A percentile compares a stretch with the other conserved stretches of the same genome.
Evolutionary conservation across 345 rosid genomes (phyloP).

Genomic region (Bruguiera gymnorhiza): DNA sequence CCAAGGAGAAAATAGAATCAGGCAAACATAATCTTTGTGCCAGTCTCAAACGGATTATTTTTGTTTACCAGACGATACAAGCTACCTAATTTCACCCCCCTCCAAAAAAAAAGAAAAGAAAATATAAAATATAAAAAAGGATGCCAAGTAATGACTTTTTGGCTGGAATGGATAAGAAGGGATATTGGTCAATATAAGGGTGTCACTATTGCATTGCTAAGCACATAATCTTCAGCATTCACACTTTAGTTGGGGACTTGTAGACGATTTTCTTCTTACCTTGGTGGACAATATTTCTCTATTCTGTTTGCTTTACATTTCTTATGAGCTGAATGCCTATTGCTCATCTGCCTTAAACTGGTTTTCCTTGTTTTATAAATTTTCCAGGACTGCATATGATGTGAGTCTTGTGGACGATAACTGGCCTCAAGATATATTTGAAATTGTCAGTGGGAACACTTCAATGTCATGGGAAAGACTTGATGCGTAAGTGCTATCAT

Average conservation of each 20-base stretch:
- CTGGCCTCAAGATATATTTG: constrained; percentile 67
- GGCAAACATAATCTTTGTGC: too few relatives aligned
- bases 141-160: too few relatives aligned
- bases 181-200: not conserved
- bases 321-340: not conserved
- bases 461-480: constrained; percentile 92
- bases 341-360: not conserved
- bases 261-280: not conserved
- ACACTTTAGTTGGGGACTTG: not conserved
- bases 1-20: too few relatives aligned
- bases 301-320: not conserved
- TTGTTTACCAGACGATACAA: too few relatives aligned
- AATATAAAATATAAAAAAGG: too few relatives aligned
- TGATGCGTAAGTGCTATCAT: constrained; percentile 65
- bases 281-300: not conserved
- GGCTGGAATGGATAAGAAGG: not conserved
- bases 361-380: not conserved
- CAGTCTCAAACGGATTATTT: too few relatives aligned
- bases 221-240: not conserved
- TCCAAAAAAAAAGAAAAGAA: too few relatives aligned
- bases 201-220: not conserved
- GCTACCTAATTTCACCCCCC: too few relatives aligned
- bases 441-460: constrained; percentile 62
- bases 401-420: constrained; percentile 59
- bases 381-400: constrained; percentile 77